phyloP scores from a whole-genome alignment of 179 eudicot genomes.

The Vitellaria paradoxa region DNA sequence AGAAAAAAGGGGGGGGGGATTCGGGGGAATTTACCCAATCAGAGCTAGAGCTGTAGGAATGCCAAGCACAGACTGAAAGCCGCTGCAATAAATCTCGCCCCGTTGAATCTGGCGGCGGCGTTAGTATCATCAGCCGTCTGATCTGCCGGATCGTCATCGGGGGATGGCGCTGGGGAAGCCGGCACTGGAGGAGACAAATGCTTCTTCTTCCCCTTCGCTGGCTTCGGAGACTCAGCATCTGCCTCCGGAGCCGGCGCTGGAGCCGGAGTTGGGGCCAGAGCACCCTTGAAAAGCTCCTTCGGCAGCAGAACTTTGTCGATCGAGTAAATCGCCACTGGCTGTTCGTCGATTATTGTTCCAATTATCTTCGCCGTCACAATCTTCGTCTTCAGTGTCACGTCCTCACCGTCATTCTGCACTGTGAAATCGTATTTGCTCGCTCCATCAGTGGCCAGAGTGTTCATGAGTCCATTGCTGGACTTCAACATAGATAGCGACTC shows the following conservation, averaged over 20 bases:
- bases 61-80: constrained; percentile 31
- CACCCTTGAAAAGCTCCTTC: constrained; percentile 47
- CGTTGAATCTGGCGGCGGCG: constrained; percentile 35
- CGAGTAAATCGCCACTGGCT: constrained; percentile 43
- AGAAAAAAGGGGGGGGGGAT: not conserved
- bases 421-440: constrained; percentile 38
- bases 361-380: constrained; percentile 45
- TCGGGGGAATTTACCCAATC: not conserved
- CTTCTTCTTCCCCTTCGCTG: constrained; percentile 39
- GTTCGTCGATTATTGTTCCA: constrained; percentile 47
- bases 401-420: constrained; percentile 48
- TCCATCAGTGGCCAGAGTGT: constrained; percentile 86
- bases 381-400: constrained; percentile 46
- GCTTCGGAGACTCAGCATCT: constrained; percentile 31
- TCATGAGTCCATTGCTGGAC: constrained; percentile 79
- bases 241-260: constrained; percentile 67
- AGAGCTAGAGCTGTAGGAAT: constrained; percentile 25
- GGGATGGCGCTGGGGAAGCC: constrained; percentile 52
- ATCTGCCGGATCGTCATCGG: constrained; percentile 53
- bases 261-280: constrained; percentile 34
- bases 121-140: constrained; percentile 30
- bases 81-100: constrained; percentile 36
- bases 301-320: constrained; percentile 55
- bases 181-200: constrained; percentile 48
- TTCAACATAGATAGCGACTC: constrained; percentile 55